Evolutionary conservation across 2,329 filamentous ascomycete genomes (phyloP).

Genomic region (Graphilbum sp.): DNA sequence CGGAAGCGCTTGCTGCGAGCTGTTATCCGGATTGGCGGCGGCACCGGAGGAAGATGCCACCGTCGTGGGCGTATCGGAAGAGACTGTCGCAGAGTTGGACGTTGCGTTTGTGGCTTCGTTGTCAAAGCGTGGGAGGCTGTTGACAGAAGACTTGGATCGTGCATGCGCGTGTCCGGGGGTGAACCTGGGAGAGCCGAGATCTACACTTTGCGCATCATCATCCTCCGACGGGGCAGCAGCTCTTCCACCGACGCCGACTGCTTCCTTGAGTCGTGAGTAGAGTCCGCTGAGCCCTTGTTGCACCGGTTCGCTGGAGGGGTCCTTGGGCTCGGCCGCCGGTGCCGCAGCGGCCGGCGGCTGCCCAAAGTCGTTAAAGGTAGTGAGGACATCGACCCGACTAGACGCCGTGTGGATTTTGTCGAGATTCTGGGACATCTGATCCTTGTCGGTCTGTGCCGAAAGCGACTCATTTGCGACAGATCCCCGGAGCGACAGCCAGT

Average conservation of each 20-base stretch:
- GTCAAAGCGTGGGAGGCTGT: conserved; percentile 14
- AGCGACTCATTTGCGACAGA: conserved; percentile 28
- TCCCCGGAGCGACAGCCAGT: conserved; percentile 19
- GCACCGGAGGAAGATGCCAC: conserved; percentile 21
- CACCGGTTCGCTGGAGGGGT: conserved; percentile 54
- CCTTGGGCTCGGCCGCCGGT: conserved; percentile 48
- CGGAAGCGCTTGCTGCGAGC: conserved; percentile 20
- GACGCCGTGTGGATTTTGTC: conserved; percentile 80
- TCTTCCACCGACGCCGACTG: conserved; percentile 52
- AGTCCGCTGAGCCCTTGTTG: conserved; percentile 79
- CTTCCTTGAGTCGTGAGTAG: conserved; percentile 72
- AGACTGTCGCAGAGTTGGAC: conserved; percentile 14
- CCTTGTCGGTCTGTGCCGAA: conserved; percentile 45
- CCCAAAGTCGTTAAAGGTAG: conserved; percentile 87
- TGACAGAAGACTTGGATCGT: conserved; percentile 16
- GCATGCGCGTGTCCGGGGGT: conserved; percentile 17
- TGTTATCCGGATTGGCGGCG: conserved; percentile 20
- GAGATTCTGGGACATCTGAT: conserved; percentile 59
- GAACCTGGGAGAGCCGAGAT: conserved; percentile 23
- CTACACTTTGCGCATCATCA: conserved; percentile 26
- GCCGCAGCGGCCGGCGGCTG: conserved; percentile 42
- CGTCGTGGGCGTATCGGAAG: conserved; percentile 18
- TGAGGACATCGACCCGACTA: conserved; percentile 70
- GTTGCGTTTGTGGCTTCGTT: conserved; percentile 17
- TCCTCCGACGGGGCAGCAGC: conserved; percentile 9